A percentile compares a stretch with the other conserved stretches of the same genome.
Evolutionary conservation across 1,284 basidiomycete species (phyloP).

Genomic region (Mycena sp.): DNA sequence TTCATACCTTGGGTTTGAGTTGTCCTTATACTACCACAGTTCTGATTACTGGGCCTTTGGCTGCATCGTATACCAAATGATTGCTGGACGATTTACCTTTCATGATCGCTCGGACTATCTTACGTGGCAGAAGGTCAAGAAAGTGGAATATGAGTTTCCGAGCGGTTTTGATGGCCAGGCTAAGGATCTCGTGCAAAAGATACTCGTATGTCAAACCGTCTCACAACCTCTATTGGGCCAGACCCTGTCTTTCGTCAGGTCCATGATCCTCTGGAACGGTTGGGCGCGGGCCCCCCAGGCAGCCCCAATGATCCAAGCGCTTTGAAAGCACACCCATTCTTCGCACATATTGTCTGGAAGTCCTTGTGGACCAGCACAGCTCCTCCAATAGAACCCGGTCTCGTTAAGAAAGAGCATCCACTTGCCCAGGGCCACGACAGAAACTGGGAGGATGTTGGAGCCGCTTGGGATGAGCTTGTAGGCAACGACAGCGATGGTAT

Average conservation of each 20-base stretch:
- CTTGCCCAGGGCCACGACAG: constrained; percentile 43
- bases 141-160: constrained; percentile 77
- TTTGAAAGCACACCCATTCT: constrained; percentile 83
- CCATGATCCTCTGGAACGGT: constrained; percentile 74
- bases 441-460: constrained; percentile 59
- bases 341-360: constrained; percentile 73
- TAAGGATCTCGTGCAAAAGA: constrained; percentile 70
- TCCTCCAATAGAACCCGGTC: constrained; percentile 65
- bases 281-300: constrained; percentile 69
- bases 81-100: constrained; percentile 93
- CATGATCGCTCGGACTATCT: constrained; percentile 87
- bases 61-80: constrained; percentile 97
- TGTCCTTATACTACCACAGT: constrained; percentile 57
- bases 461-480: constrained; percentile 63
- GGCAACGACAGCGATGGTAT: constrained; percentile 52
- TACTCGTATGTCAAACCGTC: constrained; percentile 76
- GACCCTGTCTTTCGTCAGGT: too few species aligned
- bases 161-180: constrained; percentile 76
- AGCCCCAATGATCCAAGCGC: constrained; percentile 60
- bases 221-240: too few species aligned
- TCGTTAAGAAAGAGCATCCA: constrained; percentile 58
- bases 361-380: constrained; percentile 77
- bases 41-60: constrained; percentile 99
- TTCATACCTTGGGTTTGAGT: too few species aligned
- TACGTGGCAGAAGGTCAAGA: constrained; percentile 84